A percentile compares a stretch with the other conserved stretches of the same genome.
These are phyloP conservation scores for Globisporangium alternatum DNA, from an alignment of 352 stramenopile species.

Conservation along the genomic window DNA sequence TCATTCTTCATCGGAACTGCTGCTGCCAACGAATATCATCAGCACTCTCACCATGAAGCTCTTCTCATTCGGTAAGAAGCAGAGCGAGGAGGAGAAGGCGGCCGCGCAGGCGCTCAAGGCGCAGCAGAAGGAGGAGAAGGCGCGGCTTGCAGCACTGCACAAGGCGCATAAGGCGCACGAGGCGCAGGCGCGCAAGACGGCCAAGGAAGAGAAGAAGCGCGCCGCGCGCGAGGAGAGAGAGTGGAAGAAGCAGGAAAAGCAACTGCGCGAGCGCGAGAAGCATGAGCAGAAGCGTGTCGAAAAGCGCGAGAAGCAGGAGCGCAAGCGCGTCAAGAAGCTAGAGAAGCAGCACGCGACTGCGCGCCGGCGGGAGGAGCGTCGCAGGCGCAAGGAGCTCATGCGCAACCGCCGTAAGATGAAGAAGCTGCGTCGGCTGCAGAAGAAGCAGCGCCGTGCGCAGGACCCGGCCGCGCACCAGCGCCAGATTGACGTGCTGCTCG, in stretches of 20 bases:
- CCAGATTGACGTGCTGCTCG: slow-evolving; percentile 7
- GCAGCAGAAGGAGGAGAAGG: slow-evolving; percentile 19
- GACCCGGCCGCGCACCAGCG: neutral
- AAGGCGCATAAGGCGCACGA: slow-evolving; percentile 19
- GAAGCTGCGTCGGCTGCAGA: slow-evolving; percentile 15
- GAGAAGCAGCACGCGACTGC: slow-evolving; percentile 15
- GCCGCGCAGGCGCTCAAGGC: slow-evolving; percentile 8
- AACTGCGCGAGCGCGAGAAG: slow-evolving; percentile 20
- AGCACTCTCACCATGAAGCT: slow-evolving; percentile 2
- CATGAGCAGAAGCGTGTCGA: slow-evolving; percentile 9
- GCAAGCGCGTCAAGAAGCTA: slow-evolving; percentile 16
- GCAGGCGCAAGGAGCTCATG: slow-evolving; percentile 9
- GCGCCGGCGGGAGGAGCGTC: slow-evolving; percentile 13
- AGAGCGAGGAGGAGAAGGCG: slow-evolving; percentile 10
- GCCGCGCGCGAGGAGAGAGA: slow-evolving; percentile 10
- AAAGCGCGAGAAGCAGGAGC: slow-evolving; percentile 14
- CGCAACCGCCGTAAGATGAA: slow-evolving; percentile 14
- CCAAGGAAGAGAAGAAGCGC: slow-evolving; percentile 17
- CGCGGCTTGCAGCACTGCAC: slow-evolving; percentile 18
- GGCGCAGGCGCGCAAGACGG: slow-evolving; percentile 2
- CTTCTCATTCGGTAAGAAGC: slow-evolving; percentile 13
- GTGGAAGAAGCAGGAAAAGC: slow-evolving; percentile 22
- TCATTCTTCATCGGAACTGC: neutral
- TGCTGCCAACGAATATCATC: neutral
- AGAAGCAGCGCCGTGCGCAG: slow-evolving; percentile 13